Percentiles rank a stretch among this genome's conserved stretches.
Evolutionary conservation across 345 rosid species (phyloP).

Genomic region (Eutrema heterophyllum): DNA sequence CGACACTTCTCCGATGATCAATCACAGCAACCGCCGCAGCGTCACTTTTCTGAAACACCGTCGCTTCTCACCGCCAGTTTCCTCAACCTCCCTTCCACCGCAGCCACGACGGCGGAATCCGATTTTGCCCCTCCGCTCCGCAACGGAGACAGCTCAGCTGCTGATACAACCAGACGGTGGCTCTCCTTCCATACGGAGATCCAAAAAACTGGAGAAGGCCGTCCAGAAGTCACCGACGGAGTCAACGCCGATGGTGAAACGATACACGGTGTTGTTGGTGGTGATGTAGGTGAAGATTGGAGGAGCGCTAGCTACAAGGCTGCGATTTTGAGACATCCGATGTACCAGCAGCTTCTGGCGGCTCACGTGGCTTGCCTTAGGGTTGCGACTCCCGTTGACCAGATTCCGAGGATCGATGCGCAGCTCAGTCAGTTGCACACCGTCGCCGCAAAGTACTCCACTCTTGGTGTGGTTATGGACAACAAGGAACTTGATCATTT

Average conservation of each 20-base stretch:
- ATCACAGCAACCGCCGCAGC: constrained; percentile 24
- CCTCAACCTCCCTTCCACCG: constrained; percentile 46
- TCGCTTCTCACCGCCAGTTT: constrained; percentile 46
- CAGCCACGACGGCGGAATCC: constrained; percentile 12
- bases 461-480: constrained; percentile 29
- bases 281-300: constrained; percentile 60
- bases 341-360: constrained; percentile 85
- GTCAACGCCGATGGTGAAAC: constrained; percentile 27
- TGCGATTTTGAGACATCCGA: constrained; percentile 77
- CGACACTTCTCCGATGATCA: constrained; percentile 64
- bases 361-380: constrained; percentile 87
- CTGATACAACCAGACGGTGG: constrained; percentile 49
- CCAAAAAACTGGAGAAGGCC: constrained; percentile 34
- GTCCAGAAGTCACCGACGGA: constrained; percentile 42
- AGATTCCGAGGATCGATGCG: constrained; percentile 84
- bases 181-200: constrained; percentile 50
- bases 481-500: constrained; percentile 32
- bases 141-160: constrained; percentile 22
- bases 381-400: constrained; percentile 95
- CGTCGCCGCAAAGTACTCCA: constrained; percentile 84
- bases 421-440: constrained; percentile 87
- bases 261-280: constrained; percentile 24
- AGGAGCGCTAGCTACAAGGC: constrained; percentile 69
- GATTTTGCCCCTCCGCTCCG: constrained; percentile 21
- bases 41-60: constrained; percentile 21